These are phyloP conservation scores for Aspergillus floridensis DNA, from an alignment of 2,329 filamentous ascomycete species.

Conservation along the genomic window DNA sequence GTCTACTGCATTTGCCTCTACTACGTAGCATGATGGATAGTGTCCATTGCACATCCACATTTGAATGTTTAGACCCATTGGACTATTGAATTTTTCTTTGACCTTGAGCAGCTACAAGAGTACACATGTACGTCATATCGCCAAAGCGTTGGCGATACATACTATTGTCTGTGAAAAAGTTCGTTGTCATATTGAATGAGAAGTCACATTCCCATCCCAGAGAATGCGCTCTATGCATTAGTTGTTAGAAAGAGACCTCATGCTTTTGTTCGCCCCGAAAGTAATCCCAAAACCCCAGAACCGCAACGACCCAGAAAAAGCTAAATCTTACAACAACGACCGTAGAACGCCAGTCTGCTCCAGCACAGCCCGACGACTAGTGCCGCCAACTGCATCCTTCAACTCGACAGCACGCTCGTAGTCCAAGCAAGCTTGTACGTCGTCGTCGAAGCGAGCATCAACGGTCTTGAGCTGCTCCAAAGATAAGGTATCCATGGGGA, in stretches of 20 bases:
- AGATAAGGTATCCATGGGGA: slow-evolving; percentile 68
- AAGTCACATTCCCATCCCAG: not conserved
- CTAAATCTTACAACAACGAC: slow-evolving; percentile 46
- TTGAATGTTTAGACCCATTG: too few relatives aligned
- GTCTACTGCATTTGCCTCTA: not conserved
- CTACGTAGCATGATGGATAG: not conserved
- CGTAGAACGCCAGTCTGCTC: slow-evolving; percentile 66
- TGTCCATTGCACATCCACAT: not conserved
- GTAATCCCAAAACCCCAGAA: not conserved
- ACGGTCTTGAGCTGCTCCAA: slow-evolving; percentile 66
- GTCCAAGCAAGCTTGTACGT: slow-evolving; percentile 70
- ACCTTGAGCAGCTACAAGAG: not conserved
- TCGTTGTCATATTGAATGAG: not conserved
- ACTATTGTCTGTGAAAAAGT: not conserved
- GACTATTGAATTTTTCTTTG: too few relatives aligned
- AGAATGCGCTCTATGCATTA: not conserved
- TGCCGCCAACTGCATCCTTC: slow-evolving; percentile 73
- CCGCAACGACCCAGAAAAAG: not conserved
- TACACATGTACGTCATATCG: not conserved
- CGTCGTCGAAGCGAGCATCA: slow-evolving; percentile 67
- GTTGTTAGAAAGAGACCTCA: not conserved
- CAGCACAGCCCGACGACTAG: slow-evolving; percentile 66
- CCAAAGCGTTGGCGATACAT: too few relatives aligned
- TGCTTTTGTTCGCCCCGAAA: not conserved
- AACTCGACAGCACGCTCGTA: slow-evolving; percentile 82